A percentile compares a stretch with the other conserved stretches of the same genome.
Conservation (phyloP, 2,329 filamentous ascomycete genomes). For the Biscogniauxia mediterranea region DNA sequence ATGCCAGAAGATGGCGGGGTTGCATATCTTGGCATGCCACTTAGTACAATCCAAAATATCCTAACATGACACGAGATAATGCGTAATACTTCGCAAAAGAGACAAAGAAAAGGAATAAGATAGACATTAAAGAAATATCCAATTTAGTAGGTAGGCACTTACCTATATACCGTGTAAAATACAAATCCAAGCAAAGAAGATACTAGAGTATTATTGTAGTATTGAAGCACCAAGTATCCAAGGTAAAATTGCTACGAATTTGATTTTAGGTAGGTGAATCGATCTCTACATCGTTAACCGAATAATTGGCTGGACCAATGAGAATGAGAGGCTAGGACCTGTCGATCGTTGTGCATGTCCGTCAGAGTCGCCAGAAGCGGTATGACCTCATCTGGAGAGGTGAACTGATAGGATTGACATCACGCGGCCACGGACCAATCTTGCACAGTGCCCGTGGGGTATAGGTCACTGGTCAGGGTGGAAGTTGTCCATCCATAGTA, state of each 20-base stretch:
- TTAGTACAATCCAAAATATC: neutral
- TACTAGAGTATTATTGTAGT: too few relatives aligned
- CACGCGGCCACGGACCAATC: neutral
- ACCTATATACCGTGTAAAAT: too few relatives aligned
- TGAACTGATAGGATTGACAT: neutral
- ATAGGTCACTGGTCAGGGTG: too few relatives aligned
- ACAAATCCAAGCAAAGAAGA: too few relatives aligned
- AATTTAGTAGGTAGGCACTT: too few relatives aligned
- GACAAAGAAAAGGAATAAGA: neutral
- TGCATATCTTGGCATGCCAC: neutral
- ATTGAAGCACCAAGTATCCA: too few relatives aligned
- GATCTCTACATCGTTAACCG: neutral
- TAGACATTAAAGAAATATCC: too few relatives aligned
- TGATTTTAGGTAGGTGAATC: too few relatives aligned
- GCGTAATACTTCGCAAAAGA: neutral
- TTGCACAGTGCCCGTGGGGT: neutral
- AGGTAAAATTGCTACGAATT: too few relatives aligned
- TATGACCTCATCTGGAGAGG: neutral
- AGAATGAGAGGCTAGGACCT: neutral
- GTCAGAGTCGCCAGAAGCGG: neutral
- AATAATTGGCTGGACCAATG: neutral
- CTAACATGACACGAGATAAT: neutral
- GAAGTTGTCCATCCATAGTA: too few relatives aligned
- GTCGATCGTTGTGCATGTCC: neutral
- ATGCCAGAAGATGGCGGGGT: neutral